phyloP scores from a whole-genome alignment of 306 rosid species.

The Fagus crenata region DNA sequence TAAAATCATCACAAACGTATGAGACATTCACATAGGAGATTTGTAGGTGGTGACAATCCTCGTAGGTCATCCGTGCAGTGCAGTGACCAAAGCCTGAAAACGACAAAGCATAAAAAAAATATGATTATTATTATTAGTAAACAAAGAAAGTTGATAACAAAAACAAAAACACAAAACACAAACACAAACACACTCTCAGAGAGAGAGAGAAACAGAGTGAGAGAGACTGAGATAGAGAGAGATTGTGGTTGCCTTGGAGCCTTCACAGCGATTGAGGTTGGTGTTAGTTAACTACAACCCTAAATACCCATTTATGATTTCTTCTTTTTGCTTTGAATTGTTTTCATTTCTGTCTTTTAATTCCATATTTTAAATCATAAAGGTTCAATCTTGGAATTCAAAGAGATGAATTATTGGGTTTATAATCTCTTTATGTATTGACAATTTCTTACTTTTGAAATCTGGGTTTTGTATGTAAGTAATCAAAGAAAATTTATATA shows the following conservation, averaged over 20 bases:
- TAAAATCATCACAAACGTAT: not conserved
- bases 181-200: too few species aligned
- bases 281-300: constrained; percentile 13
- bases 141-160: not conserved
- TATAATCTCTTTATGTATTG: not conserved
- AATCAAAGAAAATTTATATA: not conserved
- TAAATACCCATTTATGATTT: not conserved
- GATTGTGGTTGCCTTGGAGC: not conserved
- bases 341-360: not conserved
- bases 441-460: not conserved
- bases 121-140: not conserved
- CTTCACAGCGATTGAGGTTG: constrained; percentile 17
- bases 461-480: not conserved
- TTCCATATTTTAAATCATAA: not conserved
- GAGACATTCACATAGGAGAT: not conserved
- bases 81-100: not conserved
- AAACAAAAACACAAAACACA: too few species aligned
- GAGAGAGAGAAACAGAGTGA: not conserved
- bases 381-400: not conserved
- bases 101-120: not conserved
- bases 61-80: not conserved
- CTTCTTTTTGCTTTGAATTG: not conserved
- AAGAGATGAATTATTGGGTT: not conserved
- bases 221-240: not conserved
- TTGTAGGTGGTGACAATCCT: not conserved